These are phyloP conservation scores for Candida khao-thaluensis DNA, from an alignment of 805 yeast genomes.

Conservation along the genomic window DNA sequence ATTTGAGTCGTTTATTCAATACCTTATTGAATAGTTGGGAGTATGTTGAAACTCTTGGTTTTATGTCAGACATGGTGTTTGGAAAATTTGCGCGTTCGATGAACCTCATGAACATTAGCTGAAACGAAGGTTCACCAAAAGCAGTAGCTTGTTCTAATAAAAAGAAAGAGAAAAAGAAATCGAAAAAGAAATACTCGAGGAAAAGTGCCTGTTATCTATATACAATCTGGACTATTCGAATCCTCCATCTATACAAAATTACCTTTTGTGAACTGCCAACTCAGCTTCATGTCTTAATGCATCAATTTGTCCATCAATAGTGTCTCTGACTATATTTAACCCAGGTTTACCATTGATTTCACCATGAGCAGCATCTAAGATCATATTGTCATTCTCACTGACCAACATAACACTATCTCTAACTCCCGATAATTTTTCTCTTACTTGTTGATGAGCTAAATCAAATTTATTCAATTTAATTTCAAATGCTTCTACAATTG, in stretches of 20 bases:
- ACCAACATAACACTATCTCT: constrained; percentile 28
- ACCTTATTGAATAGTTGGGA: constrained; percentile 28
- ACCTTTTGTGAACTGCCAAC: constrained; percentile 21
- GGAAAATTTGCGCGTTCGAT: constrained; percentile 1
- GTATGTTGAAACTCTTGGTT: constrained; percentile 13
- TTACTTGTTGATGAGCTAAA: constrained; percentile 30
- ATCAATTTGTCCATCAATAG: constrained; percentile 41
- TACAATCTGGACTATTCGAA: no score
- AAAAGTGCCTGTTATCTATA: constrained; percentile 6
- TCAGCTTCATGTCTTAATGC: constrained; percentile 37
- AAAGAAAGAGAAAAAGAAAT: no score
- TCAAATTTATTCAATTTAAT: constrained; percentile 36
- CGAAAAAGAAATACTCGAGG: no score
- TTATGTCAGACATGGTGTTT: constrained; percentile 2
- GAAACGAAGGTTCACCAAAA: no score
- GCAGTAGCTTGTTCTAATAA: no score
- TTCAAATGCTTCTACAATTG: constrained; percentile 59
- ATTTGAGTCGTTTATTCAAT: constrained; percentile 33
- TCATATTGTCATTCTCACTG: constrained; percentile 30
- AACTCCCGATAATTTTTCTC: constrained; percentile 34
- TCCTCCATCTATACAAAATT: no score
- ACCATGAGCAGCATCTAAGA: constrained; percentile 38
- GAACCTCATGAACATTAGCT: no score
- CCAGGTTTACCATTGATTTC: constrained; percentile 45
- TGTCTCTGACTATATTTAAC: constrained; percentile 34